Evolutionary conservation across 2,329 filamentous ascomycete genomes (phyloP).

Genomic region (Alternaria sp.): DNA sequence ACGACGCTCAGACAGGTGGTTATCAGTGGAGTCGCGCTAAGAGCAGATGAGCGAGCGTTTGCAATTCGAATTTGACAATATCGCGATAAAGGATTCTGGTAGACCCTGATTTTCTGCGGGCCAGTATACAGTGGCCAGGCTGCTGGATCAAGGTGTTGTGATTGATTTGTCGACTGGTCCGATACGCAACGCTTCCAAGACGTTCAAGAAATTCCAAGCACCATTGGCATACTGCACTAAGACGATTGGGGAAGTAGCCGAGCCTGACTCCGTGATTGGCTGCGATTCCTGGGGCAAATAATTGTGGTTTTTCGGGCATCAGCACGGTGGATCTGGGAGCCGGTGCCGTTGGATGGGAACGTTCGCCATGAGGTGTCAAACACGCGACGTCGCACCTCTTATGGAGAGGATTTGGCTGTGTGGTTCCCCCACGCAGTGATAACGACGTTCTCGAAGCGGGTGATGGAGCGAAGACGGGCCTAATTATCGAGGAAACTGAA

Average conservation of each 20-base stretch:
- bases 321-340: conserved; percentile 4
- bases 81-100: conserved; percentile 9
- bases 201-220: conserved; percentile 10
- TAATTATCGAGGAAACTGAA: conserved; percentile 17
- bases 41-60: conserved; percentile 1
- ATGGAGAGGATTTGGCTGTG: conserved; percentile 8
- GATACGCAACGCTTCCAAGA: conserved; percentile 3
- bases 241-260: background rate
- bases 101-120: background rate
- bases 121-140: conserved; percentile 1
- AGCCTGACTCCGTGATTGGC: background rate
- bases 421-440: conserved; percentile 23
- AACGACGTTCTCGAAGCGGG: conserved; percentile 12
- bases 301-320: conserved; percentile 4
- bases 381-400: conserved; percentile 15
- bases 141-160: conserved; percentile 1
- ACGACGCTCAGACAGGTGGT: conserved; percentile 14
- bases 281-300: background rate
- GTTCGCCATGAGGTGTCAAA: background rate
- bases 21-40: conserved; percentile 27
- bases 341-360: background rate
- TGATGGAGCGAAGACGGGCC: background rate
- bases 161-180: background rate
- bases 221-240: background rate
- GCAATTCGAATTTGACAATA: conserved; percentile 11